Percentiles rank a stretch among this genome's conserved stretches.
These are phyloP conservation scores for Tylopilus plumbeoviolaceoides DNA, from an alignment of 768 basidiomycete genomes.

Conservation along the genomic window DNA sequence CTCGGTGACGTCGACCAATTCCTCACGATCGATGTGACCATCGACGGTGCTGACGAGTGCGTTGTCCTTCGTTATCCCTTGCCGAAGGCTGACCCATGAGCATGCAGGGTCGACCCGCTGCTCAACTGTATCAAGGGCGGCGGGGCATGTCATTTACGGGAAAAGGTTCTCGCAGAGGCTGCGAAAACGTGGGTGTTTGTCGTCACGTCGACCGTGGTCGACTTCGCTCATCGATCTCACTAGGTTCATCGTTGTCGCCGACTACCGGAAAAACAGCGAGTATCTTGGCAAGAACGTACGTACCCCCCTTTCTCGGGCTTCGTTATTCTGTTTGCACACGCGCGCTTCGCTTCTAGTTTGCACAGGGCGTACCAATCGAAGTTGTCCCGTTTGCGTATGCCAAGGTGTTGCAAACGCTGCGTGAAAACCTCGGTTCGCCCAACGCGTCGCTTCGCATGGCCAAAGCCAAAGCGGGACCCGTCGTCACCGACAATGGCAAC, in stretches of 20 bases:
- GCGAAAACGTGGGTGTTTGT: constrained; percentile 61
- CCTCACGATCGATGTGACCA: constrained; percentile 88
- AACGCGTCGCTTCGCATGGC: constrained; percentile 89
- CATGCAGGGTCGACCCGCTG: constrained; percentile 69
- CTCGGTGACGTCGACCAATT: constrained; percentile 91
- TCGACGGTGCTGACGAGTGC: constrained; percentile 97
- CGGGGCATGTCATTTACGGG: constrained; percentile 92
- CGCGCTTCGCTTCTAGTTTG: constrained; percentile 48
- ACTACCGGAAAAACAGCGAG: constrained; percentile 89
- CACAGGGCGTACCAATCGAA: constrained; percentile 90
- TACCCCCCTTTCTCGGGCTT: constrained; percentile 8
- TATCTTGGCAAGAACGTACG: constrained; percentile 79
- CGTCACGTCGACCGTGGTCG: neutral
- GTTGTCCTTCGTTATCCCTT: constrained; percentile 23
- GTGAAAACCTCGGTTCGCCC: constrained; percentile 55
- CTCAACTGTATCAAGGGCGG: constrained; percentile 97
- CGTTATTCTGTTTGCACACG: neutral
- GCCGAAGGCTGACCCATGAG: neutral
- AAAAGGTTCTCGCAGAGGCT: constrained; percentile 97
- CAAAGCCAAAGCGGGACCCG: constrained; percentile 88
- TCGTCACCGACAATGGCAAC: constrained; percentile 96
- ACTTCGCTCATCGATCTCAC: constrained; percentile 46
- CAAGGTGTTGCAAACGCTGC: constrained; percentile 73
- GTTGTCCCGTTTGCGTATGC: constrained; percentile 96
- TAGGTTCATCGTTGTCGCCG: constrained; percentile 81